These are phyloP conservation scores for Lyophyllum atratum DNA, from an alignment of 768 basidiomycete genomes.

Conservation along the genomic window DNA sequence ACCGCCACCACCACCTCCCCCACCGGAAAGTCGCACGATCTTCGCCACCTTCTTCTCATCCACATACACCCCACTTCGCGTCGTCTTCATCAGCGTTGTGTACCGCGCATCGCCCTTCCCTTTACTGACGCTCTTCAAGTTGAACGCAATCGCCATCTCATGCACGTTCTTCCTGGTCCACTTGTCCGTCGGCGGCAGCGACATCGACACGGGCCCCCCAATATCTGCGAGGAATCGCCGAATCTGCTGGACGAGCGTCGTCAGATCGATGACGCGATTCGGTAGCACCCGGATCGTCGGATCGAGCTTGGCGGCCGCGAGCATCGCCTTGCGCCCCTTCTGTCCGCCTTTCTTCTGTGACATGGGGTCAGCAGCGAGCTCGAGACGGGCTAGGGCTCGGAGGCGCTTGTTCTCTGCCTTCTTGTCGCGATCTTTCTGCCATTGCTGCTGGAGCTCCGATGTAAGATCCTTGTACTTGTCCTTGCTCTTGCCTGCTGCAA, in stretches of 20 bases:
- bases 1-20: conserved; percentile 32
- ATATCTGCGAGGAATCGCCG: conserved; percentile 65
- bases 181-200: conserved; percentile 80
- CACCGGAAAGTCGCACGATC: conserved; percentile 39
- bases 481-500: conserved; percentile 41
- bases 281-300: conserved; percentile 41
- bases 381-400: conserved; percentile 57
- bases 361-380: conserved; percentile 65
- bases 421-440: conserved; percentile 80
- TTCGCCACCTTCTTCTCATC: conserved; percentile 62
- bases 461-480: conserved; percentile 58
- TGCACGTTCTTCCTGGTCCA: conserved; percentile 73
- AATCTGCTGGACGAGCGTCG: conserved; percentile 70
- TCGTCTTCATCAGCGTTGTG: conserved; percentile 75
- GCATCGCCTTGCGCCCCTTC: conserved; percentile 70
- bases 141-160: conserved; percentile 77
- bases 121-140: conserved; percentile 75
- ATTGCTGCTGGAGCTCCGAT: conserved; percentile 60
- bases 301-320: conserved; percentile 53
- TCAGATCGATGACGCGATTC: conserved; percentile 64
- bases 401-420: conserved; percentile 77
- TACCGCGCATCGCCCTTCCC: conserved; percentile 72
- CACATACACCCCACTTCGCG: conserved; percentile 51
- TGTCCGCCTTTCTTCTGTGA: conserved; percentile 63
- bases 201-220: conserved; percentile 53